A percentile compares a stretch with the other conserved stretches of the same genome.
Evolutionary conservation across 1,139 yeast genomes (phyloP).

Genomic region (Debaryomyces subglobosus): DNA sequence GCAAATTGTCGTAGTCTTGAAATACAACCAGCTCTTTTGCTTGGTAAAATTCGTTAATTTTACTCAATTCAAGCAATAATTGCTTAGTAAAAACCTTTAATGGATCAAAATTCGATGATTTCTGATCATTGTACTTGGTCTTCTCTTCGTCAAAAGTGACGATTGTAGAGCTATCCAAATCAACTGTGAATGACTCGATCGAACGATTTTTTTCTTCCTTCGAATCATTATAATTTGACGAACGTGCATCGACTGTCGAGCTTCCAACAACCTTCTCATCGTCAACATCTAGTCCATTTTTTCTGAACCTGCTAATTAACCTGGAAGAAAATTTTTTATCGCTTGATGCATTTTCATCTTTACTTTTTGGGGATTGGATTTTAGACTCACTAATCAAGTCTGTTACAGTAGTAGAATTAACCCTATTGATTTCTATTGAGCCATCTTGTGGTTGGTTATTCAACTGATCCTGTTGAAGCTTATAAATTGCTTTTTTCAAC

Average conservation of each 20-base stretch:
- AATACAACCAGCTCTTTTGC: constrained; percentile 52
- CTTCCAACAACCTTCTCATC: constrained; percentile 10
- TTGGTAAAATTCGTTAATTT: constrained; percentile 58
- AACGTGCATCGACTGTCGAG: constrained; percentile 1
- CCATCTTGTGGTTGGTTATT: constrained; percentile 31
- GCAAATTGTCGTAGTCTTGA: constrained; percentile 47
- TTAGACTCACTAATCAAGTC: constrained; percentile 27
- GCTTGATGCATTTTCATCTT: constrained; percentile 8
- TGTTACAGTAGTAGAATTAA: constrained; percentile 28
- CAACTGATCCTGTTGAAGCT: constrained; percentile 43
- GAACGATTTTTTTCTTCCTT: constrained; percentile 20
- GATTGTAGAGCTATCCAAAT: constrained; percentile 34
- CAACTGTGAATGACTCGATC: constrained; percentile 24
- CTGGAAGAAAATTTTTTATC: constrained; percentile 16
- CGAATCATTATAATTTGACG: not conserved
- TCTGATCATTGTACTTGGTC: constrained; percentile 20
- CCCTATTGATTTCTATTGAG: constrained; percentile 21
- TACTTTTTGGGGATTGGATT: constrained; percentile 8
- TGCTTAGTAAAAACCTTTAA: constrained; percentile 52
- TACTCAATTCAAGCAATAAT: constrained; percentile 56
- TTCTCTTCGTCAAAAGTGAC: constrained; percentile 18
- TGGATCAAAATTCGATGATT: constrained; percentile 40
- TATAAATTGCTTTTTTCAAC: constrained; percentile 62
- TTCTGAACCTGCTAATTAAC: constrained; percentile 19
- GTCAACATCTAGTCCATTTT: constrained; percentile 2